These are phyloP conservation scores for Myxozyma vanderwaltii DNA, from an alignment of 805 yeast species.

Conservation along the genomic window DNA sequence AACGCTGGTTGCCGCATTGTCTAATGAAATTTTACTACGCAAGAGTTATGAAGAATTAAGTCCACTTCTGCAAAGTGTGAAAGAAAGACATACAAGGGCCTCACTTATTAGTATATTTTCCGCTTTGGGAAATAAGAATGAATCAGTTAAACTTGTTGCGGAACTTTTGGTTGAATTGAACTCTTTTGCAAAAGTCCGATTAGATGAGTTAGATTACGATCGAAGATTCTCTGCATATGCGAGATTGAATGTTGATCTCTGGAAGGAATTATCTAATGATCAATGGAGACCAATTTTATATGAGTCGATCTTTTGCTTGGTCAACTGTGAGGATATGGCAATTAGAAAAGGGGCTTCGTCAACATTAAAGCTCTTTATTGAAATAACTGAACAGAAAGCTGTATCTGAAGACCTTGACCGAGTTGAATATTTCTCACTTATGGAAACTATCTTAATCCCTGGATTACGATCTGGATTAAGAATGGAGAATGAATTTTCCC, in stretches of 20 bases:
- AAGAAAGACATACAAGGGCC: conserved; percentile 63
- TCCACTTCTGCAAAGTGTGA: conserved; percentile 58
- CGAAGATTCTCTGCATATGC: conserved; percentile 69
- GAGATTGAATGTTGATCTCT: conserved; percentile 59
- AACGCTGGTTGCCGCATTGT: conserved; percentile 4
- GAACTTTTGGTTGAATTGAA: conserved; percentile 65
- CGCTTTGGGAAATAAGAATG: conserved; percentile 58
- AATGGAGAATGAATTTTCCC: conserved; percentile 58
- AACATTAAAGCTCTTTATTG: conserved; percentile 64
- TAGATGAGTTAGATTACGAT: conserved; percentile 79
- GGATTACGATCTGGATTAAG: conserved; percentile 68
- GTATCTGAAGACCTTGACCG: conserved; percentile 48
- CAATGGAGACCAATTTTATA: conserved; percentile 84
- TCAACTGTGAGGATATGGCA: conserved; percentile 77
- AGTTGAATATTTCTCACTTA: conserved; percentile 16
- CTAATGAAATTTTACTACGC: conserved; percentile 49
- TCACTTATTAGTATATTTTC: conserved; percentile 61
- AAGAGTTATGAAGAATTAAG: conserved; percentile 53
- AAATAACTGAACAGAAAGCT: conserved; percentile 47
- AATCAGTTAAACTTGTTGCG: conserved; percentile 51
- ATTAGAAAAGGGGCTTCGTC: conserved; percentile 76
- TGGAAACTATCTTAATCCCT: conserved; percentile 64
- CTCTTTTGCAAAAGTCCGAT: conserved; percentile 60
- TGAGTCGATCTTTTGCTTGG: conserved; percentile 67
- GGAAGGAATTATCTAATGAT: conserved; percentile 46